A percentile compares a stretch with the other conserved stretches of the same genome.
Conservation (phyloP, 495 filamentous ascomycete species). For the Sphaerosporella brunnea region DNA sequence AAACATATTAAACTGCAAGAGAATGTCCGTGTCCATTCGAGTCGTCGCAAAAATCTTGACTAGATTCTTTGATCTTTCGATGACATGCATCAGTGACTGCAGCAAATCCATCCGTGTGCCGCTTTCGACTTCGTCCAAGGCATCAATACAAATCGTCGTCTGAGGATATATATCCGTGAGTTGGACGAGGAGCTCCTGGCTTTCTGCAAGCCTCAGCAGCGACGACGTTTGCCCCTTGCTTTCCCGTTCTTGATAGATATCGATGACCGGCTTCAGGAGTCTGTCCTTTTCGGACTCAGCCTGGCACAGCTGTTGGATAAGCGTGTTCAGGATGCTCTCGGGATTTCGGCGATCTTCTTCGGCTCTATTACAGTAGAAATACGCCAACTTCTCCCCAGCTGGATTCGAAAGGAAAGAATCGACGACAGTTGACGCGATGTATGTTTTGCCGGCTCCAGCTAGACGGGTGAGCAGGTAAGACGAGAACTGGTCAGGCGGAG, state of each 20-base stretch:
- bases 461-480: background rate
- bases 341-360: slow-evolving; percentile 6
- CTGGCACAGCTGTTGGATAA: background rate
- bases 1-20: background rate
- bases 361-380: slow-evolving; percentile 13
- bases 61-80: slow-evolving; percentile 1
- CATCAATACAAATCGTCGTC: slow-evolving; percentile 10
- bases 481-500: background rate
- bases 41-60: slow-evolving; percentile 19
- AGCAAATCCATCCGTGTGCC: slow-evolving; percentile 5
- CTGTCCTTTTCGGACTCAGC: background rate
- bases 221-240: background rate
- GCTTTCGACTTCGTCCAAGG: slow-evolving; percentile 14
- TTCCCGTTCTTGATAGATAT: background rate
- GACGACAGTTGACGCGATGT: slow-evolving; percentile 8
- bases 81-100: slow-evolving; percentile 1
- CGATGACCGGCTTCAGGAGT: background rate
- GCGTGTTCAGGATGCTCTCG: background rate
- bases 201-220: background rate
- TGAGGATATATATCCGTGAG: background rate
- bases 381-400: slow-evolving; percentile 5
- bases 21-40: slow-evolving; percentile 15
- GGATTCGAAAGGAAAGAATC: too few relatives aligned
- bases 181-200: background rate
- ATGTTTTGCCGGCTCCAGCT: slow-evolving; percentile 15